Evolutionary conservation across 108 stramenopile genomes (phyloP).

Genomic region (Cyclotella choctawhatcheeana): DNA sequence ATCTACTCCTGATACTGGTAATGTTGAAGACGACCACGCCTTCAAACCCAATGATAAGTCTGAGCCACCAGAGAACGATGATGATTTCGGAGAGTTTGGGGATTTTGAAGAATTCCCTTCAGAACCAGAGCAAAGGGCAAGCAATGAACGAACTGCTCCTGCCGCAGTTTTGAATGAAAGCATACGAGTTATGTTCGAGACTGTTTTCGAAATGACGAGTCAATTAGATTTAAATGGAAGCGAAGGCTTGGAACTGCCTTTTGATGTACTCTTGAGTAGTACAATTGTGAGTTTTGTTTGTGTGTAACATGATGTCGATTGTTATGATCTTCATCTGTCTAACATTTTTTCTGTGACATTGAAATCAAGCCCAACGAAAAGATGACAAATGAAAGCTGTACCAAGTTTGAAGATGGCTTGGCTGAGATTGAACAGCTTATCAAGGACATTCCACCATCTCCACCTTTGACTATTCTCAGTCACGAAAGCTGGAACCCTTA

Average conservation of each 20-base stretch:
- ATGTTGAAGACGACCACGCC: no score
- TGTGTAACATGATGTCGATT: no score
- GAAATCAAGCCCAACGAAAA: neutral
- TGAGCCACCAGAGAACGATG: neutral
- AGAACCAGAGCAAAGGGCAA: no score
- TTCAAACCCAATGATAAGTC: no score
- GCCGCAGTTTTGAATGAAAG: slow-evolving; percentile 22
- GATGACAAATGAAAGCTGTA: neutral
- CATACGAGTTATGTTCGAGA: slow-evolving; percentile 41
- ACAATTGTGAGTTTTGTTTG: slow-evolving; percentile 32
- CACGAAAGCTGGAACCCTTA: slow-evolving; percentile 51
- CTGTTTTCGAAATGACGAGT: slow-evolving; percentile 26
- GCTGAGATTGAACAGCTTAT: slow-evolving; percentile 19
- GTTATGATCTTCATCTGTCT: neutral
- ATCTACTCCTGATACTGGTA: neutral
- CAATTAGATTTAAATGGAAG: neutral
- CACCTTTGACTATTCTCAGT: slow-evolving; percentile 36
- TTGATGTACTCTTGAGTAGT: slow-evolving; percentile 32
- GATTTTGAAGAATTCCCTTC: neutral
- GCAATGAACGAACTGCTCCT: neutral
- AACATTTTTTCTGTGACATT: neutral
- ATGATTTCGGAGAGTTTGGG: slow-evolving; percentile 19
- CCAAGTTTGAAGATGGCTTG: slow-evolving; percentile 34
- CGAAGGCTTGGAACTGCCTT: slow-evolving; percentile 24
- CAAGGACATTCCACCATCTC: slow-evolving; percentile 13